Base-by-base conservation (phyloP, 306 rosid genomes). In the Malus sylvestris region DNA sequence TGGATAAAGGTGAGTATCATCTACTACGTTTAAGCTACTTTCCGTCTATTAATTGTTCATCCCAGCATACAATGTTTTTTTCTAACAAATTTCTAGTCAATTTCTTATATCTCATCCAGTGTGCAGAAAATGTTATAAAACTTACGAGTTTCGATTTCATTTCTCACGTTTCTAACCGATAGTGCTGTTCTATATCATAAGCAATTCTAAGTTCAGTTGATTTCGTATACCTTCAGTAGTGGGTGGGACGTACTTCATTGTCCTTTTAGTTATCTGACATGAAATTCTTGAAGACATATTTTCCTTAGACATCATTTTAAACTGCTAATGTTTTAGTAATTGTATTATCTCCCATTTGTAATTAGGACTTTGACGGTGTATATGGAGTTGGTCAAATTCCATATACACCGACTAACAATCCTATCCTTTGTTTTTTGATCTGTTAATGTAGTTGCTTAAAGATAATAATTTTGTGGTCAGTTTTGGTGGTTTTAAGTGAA, bases 1-100 rank as follows among this genome's bases (percentile, higher is more conserved):
- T 92, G 84, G 99, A 95, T 87, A 92, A 81, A 86, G 99, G 99
- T 89, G 72, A 76, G 69, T 79, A 74, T 42, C 20, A 64, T 42
- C 66, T 75, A 25, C 44, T 63, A 62, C 32, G 40, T 72, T 38
- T 64, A 22, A 68, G 45, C 27, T 51, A 12, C 58, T 38, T 67
- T 68, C 55, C 33, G 22, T 45, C 44, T 25, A n/a, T 22, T 13
- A 27, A 40, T 6, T 61, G 22, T 22, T 20, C 35, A 32, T 67
- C 58, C 19, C 11, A 25, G 19, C 23, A 16, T 10, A 23, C 10
- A 8, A 1, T 58, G 23, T 23, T 40, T 59, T 58, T 57, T 72
- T 73, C 11, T 8, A n/a, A 72, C 32, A 72, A 35, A 4, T 57
- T 38, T 8, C 76, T 38, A 7, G 18, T 16, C 35, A 38, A 14